These are phyloP conservation scores for Rhizoctonia solani DNA, from an alignment of 1,284 basidiomycete genomes.

Conservation along the genomic window DNA sequence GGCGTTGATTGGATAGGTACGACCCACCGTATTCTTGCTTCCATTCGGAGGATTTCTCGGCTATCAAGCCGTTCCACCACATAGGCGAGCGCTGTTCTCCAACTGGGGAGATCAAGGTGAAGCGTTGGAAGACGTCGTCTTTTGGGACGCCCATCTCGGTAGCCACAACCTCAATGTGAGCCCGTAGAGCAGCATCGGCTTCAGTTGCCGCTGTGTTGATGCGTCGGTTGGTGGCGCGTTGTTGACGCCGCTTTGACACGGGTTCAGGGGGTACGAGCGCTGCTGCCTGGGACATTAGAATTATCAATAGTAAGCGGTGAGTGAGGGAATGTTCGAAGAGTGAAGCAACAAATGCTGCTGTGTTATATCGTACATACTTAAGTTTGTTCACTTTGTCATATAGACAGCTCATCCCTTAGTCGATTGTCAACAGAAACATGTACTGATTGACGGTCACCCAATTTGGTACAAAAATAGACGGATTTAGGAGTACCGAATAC, in stretches of 20 bases:
- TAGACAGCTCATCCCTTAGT: not conserved
- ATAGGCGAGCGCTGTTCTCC: not conserved
- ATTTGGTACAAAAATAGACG: not conserved
- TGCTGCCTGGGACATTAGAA: not conserved
- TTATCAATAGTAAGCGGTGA: not conserved
- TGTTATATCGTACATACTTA: too few relatives aligned
- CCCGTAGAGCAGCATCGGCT: not conserved
- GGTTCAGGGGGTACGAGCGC: not conserved
- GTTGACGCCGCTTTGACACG: not conserved
- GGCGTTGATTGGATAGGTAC: not conserved
- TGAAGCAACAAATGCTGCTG: not conserved
- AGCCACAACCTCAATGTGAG: not conserved
- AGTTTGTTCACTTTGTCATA: too few relatives aligned
- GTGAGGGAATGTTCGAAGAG: not conserved
- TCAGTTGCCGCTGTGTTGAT: not conserved
- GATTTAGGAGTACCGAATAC: too few relatives aligned
- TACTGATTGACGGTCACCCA: not conserved
- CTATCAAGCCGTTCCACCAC: conserved; percentile 6
- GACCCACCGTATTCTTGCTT: not conserved
- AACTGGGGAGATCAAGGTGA: not conserved
- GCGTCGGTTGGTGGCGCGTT: not conserved
- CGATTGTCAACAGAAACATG: not conserved
- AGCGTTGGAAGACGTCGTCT: not conserved
- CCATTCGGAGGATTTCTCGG: not conserved
- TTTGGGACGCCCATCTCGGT: not conserved